These are phyloP conservation scores for Pythium rhizo-oryzae DNA, from an alignment of 352 stramenopile genomes.

Conservation along the genomic window DNA sequence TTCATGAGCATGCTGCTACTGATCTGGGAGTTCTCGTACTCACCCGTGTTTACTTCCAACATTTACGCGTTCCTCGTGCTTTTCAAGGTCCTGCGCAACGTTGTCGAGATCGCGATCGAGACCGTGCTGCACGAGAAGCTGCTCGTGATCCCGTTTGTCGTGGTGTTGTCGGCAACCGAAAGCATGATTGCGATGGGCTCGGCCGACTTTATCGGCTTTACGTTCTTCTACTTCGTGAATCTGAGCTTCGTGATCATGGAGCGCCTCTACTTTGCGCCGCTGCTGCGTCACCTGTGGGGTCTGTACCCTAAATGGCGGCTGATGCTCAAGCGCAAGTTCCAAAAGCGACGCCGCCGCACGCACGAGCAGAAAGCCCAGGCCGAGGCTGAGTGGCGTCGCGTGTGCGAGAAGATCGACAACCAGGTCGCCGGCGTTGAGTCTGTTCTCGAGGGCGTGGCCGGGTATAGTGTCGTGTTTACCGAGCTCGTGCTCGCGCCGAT, in stretches of 20 bases:
- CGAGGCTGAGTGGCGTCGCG: constrained; percentile 90
- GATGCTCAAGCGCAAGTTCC: constrained; percentile 76
- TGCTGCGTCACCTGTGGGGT: constrained; percentile 72
- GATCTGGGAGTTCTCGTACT: constrained; percentile 97
- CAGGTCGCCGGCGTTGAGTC: constrained; percentile 93
- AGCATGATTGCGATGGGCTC: constrained; percentile 95
- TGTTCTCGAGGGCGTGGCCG: constrained; percentile 88
- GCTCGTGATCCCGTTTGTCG: constrained; percentile 89
- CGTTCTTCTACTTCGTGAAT: constrained; percentile 94
- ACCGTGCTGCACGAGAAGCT: constrained; percentile 91
- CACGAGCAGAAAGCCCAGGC: constrained; percentile 93
- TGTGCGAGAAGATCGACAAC: constrained; percentile 96
- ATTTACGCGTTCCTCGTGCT: constrained; percentile 91
- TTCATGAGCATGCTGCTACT: constrained; percentile 90
- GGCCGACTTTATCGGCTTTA: constrained; percentile 95
- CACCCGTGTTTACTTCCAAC: constrained; percentile 89
- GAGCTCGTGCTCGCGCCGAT: constrained; percentile 88
- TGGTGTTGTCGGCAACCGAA: constrained; percentile 91
- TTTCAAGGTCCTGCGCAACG: constrained; percentile 90
- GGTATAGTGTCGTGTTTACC: constrained; percentile 92
- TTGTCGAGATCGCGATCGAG: constrained; percentile 87
- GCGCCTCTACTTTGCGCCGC: constrained; percentile 93
- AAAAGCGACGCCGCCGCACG: constrained; percentile 73
- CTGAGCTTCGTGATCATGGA: constrained; percentile 93
- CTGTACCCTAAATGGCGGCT: constrained; percentile 94